Conservation (phyloP, 305 asterid genomes). For the Ilex paraguariensis region DNA sequence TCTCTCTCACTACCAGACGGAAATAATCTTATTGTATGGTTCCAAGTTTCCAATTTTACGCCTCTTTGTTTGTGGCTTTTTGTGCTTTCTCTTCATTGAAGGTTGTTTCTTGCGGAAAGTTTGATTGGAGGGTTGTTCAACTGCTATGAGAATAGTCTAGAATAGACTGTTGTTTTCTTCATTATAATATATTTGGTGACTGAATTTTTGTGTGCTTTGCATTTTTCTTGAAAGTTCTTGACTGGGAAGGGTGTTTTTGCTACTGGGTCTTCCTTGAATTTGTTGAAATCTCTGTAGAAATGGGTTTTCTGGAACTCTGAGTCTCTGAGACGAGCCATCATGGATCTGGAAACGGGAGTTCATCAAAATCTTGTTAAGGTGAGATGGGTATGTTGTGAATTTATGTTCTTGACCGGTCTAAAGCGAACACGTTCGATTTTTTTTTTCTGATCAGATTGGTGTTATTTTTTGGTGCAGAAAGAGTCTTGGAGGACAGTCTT, state of each 20-base stretch:
- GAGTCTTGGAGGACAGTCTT: constrained; percentile 81
- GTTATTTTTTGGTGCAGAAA: constrained; percentile 39
- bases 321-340: constrained; percentile 31
- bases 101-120: constrained; percentile 1
- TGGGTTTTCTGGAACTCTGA: constrained; percentile 26
- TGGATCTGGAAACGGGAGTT: constrained; percentile 82
- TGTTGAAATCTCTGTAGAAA: constrained; percentile 32
- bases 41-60: constrained; percentile 15
- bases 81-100: constrained; percentile 7
- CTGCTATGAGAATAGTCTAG: constrained; percentile 22
- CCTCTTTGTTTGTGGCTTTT: constrained; percentile 20
- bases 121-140: constrained; percentile 26
- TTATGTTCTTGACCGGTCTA: constrained; percentile 7
- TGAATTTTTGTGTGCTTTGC: constrained; percentile 20
- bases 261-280: constrained; percentile 26
- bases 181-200: constrained; percentile 1
- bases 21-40: constrained; percentile 20
- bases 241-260: constrained; percentile 36
- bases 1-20: constrained; percentile 12
- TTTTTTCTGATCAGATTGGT: constrained; percentile 2
- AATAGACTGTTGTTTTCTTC: constrained; percentile 12
- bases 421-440: constrained; percentile 6
- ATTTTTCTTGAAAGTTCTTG: constrained; percentile 30
- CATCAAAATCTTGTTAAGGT: constrained; percentile 66
- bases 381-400: constrained; percentile 18